Percentiles rank a stretch among this genome's conserved stretches.
These are phyloP conservation scores for Pinus tabuliformis DNA, from an alignment of 75 land plant species.

Conservation along the genomic window DNA sequence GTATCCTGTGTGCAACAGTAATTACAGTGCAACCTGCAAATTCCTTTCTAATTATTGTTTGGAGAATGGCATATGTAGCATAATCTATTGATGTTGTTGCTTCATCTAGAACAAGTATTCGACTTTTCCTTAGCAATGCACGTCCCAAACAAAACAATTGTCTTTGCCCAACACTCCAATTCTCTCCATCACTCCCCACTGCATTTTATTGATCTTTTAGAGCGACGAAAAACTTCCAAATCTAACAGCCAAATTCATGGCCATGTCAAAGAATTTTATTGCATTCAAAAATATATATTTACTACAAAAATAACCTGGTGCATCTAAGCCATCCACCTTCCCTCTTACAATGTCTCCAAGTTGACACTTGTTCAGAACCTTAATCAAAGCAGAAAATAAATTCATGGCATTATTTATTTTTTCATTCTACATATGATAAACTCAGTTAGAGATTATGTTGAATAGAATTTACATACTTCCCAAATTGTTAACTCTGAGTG, in stretches of 20 bases:
- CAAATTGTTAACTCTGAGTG: conserved; percentile 1
- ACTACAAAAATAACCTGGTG: neutral
- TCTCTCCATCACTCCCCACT: conserved; percentile 29
- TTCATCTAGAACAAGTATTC: conserved; percentile 35
- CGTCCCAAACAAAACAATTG: conserved; percentile 32
- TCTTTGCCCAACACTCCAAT: conserved; percentile 35
- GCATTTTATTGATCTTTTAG: conserved; percentile 1
- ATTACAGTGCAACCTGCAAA: conserved; percentile 39
- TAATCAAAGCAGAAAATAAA: neutral
- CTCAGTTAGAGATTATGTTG: neutral
- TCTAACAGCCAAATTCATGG: neutral
- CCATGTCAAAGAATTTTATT: neutral
- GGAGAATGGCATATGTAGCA: conserved; percentile 25
- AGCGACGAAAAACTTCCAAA: neutral
- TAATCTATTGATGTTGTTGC: conserved; percentile 33
- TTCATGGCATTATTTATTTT: too few relatives aligned
- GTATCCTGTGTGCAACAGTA: conserved; percentile 48
- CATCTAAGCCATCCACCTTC: conserved; percentile 17
- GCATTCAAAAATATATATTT: neutral
- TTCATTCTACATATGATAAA: too few relatives aligned
- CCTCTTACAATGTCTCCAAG: conserved; percentile 31
- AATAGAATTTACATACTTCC: neutral
- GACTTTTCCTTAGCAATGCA: conserved; percentile 22
- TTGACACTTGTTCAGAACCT: conserved; percentile 45
- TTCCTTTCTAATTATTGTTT: conserved; percentile 16